Conservation (phyloP, 1,139 yeast genomes). For the Hyphopichia wangnamkhiaoensis region DNA sequence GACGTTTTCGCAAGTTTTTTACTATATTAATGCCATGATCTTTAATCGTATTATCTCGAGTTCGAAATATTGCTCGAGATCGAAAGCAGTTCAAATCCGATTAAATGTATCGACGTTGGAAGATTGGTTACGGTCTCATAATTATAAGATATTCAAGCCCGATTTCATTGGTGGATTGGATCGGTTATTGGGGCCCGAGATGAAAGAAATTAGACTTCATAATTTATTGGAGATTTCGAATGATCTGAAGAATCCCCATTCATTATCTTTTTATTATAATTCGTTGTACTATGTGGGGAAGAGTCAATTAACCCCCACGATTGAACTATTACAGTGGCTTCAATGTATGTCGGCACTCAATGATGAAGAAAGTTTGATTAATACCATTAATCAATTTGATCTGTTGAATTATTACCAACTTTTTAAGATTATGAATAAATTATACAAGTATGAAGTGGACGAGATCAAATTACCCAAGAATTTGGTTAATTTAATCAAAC, state of each 20-base stretch:
- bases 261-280: conserved; percentile 51
- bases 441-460: conserved; percentile 81
- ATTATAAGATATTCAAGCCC: conserved; percentile 54
- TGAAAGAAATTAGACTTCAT: conserved; percentile 14
- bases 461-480: conserved; percentile 63
- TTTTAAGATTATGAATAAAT: conserved; percentile 62
- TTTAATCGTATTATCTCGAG: conserved; percentile 73
- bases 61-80: conserved; percentile 70
- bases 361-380: conserved; percentile 57
- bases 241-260: conserved; percentile 29
- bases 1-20: conserved; percentile 74
- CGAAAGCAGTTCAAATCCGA: conserved; percentile 86
- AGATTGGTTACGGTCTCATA: conserved; percentile 89
- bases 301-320: conserved; percentile 67
- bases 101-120: conserved; percentile 83
- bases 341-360: conserved; percentile 74
- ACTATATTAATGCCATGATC: conserved; percentile 70
- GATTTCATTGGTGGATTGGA: conserved; percentile 30
- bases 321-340: conserved; percentile 85
- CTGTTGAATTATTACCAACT: conserved; percentile 70
- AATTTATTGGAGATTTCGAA: conserved; percentile 21
- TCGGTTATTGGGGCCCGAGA: conserved; percentile 14
- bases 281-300: conserved; percentile 62
- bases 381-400: conserved; percentile 58
- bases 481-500: conserved; percentile 37